Conservation (phyloP, 2,329 filamentous ascomycete genomes). For the Achaetomium macrosporum region DNA sequence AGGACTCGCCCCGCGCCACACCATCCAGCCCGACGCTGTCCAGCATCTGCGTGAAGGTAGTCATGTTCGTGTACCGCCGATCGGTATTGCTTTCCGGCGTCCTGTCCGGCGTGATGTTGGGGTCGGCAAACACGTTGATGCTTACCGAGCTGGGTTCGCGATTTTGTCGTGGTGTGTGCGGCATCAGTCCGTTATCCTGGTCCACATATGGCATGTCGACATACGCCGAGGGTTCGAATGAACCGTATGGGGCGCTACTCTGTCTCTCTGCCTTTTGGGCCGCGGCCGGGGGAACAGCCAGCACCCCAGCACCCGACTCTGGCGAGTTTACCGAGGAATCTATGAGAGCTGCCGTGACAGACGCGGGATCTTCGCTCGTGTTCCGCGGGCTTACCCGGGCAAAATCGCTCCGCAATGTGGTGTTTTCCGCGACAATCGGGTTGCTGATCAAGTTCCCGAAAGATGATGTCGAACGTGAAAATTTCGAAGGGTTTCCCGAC, state of each 20-base stretch:
- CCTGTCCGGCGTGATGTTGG: constrained; percentile 31
- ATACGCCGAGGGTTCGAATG: not conserved
- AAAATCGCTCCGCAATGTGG: constrained; percentile 47
- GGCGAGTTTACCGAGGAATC: constrained; percentile 11
- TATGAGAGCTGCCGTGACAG: constrained; percentile 12
- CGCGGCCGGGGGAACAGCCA: constrained; percentile 8
- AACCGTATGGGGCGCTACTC: constrained; percentile 19
- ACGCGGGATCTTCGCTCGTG: constrained; percentile 6
- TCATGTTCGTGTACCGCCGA: constrained; percentile 29
- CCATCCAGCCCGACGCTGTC: constrained; percentile 40
- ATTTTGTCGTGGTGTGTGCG: constrained; percentile 31
- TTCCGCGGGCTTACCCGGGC: constrained; percentile 18
- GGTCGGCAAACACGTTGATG: constrained; percentile 50
- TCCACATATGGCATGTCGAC: constrained; percentile 13
- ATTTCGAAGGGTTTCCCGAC: constrained; percentile 22
- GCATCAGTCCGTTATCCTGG: constrained; percentile 4
- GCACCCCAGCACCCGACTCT: not conserved
- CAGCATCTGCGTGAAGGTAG: constrained; percentile 51
- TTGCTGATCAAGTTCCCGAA: constrained; percentile 52
- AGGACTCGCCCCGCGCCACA: constrained; percentile 38
- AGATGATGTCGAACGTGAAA: constrained; percentile 32
- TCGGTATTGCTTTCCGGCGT: constrained; percentile 20
- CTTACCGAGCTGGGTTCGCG: constrained; percentile 43
- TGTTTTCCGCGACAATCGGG: constrained; percentile 41
- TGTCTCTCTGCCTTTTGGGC: constrained; percentile 2